Evolutionary conservation across 225 moss, liverwort and hornwort species (phyloP), one percentile per base, ranked within the genome.

Genomic region (Ulota crispa): DNA sequence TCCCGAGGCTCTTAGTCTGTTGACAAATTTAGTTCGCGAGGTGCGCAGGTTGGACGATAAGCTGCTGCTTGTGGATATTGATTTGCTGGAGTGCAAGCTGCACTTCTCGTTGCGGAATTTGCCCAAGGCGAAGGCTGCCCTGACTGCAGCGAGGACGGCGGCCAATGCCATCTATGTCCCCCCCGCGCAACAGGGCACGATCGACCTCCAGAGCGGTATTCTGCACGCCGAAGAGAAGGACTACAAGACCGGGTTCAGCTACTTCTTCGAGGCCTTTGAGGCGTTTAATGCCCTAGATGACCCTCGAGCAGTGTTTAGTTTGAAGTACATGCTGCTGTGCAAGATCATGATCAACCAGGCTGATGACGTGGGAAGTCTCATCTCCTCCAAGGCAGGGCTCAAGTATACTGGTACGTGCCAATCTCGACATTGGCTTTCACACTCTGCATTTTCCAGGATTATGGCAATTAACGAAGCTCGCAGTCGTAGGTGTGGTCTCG

Each of bases 281-380:
- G 96, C 96, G 27, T 96, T 96, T 36, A 96, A 96, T 88, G 94
- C 94, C 28, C 72, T 96, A 83, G 96, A 96, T 68, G 96, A 96
- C 64, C 83, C 93, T 24, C 92, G 96, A 67, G 93, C 96, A 43
- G 94, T 96, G 50, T 96, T 90, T 72, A 92, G 94, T 86, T 83
- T 96, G 84, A 96, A 96, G 85, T 96, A 96, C 64, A 96, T 96
- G 96, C 84, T 96, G 78, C 92, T 96, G n/a, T 96, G 94, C 82
- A 96, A 96, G 84, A 93, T 96, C 47, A 96, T 96, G 96, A 90
- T 91, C 18, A 96, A 96, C 81, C 90, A 92, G 47, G 96, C 96
- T 9, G 93, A 88, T 71, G 96, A 96, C 67, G 94, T 96, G 18
- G 93, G 91, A 28, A 94, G 92, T 72, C 91, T 96, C 20, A 95